Percentiles rank a stretch among this genome's conserved stretches.
Conservation (phyloP, 2,329 filamentous ascomycete species). For the Botrytis squamosa region DNA sequence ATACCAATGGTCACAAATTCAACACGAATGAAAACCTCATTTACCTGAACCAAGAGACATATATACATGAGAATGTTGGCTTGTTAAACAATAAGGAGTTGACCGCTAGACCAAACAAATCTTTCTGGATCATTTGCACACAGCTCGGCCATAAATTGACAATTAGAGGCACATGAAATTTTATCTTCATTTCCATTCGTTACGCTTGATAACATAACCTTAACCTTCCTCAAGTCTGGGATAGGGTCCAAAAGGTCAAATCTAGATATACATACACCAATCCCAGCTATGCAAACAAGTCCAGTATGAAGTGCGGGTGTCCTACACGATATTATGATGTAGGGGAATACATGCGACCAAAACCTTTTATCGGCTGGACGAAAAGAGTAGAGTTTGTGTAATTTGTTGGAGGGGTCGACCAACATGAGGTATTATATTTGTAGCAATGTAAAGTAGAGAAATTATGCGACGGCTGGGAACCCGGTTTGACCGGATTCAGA, state of each 20-base stretch:
- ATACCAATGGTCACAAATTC: background rate
- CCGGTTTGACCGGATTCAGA: constrained; percentile 36
- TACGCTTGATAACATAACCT: constrained; percentile 13
- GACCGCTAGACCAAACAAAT: background rate
- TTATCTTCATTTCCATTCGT: constrained; percentile 7
- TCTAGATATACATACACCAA: constrained; percentile 34
- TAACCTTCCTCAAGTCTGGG: background rate
- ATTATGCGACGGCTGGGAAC: constrained; percentile 37
- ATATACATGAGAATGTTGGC: too few species aligned
- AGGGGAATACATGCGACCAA: constrained; percentile 27
- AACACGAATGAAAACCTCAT: background rate
- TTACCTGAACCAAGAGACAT: background rate
- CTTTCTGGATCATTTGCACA: background rate
- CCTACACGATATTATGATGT: constrained; percentile 20
- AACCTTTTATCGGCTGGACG: constrained; percentile 23
- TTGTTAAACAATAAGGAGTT: background rate
- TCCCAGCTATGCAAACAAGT: constrained; percentile 36
- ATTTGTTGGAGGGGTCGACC: constrained; percentile 26
- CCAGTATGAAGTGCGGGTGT: constrained; percentile 11
- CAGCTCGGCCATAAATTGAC: too few species aligned
- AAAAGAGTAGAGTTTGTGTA: constrained; percentile 38
- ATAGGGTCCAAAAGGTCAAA: constrained; percentile 6
- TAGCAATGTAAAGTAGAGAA: background rate
- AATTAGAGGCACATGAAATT: background rate
- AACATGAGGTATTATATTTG: constrained; percentile 20